A percentile compares a stretch with the other conserved stretches of the same genome.
These are phyloP conservation scores for Lobulomyces angularis DNA, from an alignment of 192 early-diverging fungal genomes.

Conservation along the genomic window DNA sequence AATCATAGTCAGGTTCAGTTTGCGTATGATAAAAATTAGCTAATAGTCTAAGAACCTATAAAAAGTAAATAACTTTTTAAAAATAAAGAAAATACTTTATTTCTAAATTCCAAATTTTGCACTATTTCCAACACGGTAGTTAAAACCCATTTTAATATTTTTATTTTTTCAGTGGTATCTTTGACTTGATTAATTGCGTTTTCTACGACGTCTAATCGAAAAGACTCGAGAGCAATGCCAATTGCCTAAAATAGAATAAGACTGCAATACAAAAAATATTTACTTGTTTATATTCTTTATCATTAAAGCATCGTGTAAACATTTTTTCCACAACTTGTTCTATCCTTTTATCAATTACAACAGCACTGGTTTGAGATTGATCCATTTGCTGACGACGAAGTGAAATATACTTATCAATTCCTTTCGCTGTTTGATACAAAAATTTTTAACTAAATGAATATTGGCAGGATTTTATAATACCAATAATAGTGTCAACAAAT, in stretches of 20 bases:
- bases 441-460: background rate
- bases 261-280: background rate
- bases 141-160: conserved; percentile 74
- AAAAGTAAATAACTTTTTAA: background rate
- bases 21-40: conserved; percentile 63
- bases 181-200: conserved; percentile 62
- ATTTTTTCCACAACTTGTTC: conserved; percentile 87
- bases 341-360: conserved; percentile 62
- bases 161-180: conserved; percentile 24
- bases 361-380: conserved; percentile 15
- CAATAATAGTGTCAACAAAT: conserved; percentile 89
- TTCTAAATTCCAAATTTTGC: conserved; percentile 65
- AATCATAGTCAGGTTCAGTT: conserved; percentile 78
- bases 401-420: conserved; percentile 90
- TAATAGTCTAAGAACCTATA: conserved; percentile 54
- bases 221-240: conserved; percentile 89
- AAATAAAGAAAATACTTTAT: conserved; percentile 37
- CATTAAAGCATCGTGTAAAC: conserved; percentile 81
- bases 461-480: conserved; percentile 6
- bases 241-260: conserved; percentile 52
- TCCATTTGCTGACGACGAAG: conserved; percentile 40
- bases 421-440: conserved; percentile 49
- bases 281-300: conserved; percentile 74
- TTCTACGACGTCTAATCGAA: conserved; percentile 81
- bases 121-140: conserved; percentile 77